Evolutionary conservation across 2,329 filamentous ascomycete species (phyloP), one percentile per base, ranked within the genome.

Genomic region (Arthrobotrys entomopaga): DNA sequence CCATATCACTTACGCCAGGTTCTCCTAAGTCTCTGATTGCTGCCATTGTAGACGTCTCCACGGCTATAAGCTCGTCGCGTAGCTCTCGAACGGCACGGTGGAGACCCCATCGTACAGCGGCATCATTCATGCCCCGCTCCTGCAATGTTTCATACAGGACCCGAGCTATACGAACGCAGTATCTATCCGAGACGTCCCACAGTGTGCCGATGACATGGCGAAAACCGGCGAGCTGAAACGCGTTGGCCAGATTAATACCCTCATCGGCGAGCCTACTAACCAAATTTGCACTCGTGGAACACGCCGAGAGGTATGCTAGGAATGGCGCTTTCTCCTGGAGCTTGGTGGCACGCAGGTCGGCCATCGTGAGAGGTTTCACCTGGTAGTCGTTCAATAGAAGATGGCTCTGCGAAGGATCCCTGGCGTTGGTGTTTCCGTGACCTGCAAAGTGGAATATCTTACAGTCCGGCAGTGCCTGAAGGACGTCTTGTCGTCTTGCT

Each of bases 91-190:
- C 10, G 26, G 57, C 38, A 8, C 38, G 19, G 20, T 61, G 57
- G 4, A 61, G 57, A 13, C 40, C 42, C 16, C 42, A 10, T 10
- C 53, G 16, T 8, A 61, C 57, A 8, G 42, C 57, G 3, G 8
- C 26, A 38, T 61, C 57, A 10, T n/a, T 61, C 57, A 61, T 61
- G 10, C 57, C 57, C 15, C 16, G n/a, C 11, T 61, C 57, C 38
- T 16, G 16, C 22, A 67, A 6, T 2, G 54, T 67, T 40, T 79
- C 74, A 61, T 82, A 82, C 0, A 78, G 38, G 1, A 76, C 46
- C 42, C 48, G 79, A 0, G 81, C 80, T 22, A 81, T 70, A 3
- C 81, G 77, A 0, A 81, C 77, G 58, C 79, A 82, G 2, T 64
- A 3, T 15, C 22, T 6, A 46, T 46, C 42, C 3, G 42, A 46